phyloP scores from a whole-genome alignment of 2,329 filamentous ascomycete species.

The Verticillium zaregamsianum region DNA sequence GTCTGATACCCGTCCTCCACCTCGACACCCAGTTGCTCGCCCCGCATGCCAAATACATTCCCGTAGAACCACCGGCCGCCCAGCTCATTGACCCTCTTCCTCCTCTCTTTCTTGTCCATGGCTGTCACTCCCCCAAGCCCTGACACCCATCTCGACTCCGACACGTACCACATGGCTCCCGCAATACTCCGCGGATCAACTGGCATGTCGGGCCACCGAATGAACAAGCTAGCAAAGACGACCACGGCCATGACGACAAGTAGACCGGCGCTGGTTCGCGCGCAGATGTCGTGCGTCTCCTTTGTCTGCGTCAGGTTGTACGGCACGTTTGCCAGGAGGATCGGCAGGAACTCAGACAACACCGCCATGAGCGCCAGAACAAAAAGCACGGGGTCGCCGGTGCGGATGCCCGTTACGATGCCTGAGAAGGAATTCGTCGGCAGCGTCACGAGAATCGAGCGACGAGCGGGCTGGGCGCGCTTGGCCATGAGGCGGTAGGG shows the following conservation, averaged over 20 bases:
- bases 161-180: slow-evolving; percentile 39
- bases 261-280: slow-evolving; percentile 31
- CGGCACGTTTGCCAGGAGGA: slow-evolving; percentile 44
- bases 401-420: slow-evolving; percentile 29
- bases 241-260: slow-evolving; percentile 38
- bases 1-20: background rate
- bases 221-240: slow-evolving; percentile 33
- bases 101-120: slow-evolving; percentile 4
- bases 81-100: slow-evolving; percentile 6
- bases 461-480: slow-evolving; percentile 26
- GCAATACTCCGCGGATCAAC: slow-evolving; percentile 43
- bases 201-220: slow-evolving; percentile 39
- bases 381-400: slow-evolving; percentile 34
- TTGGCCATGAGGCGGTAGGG: slow-evolving; percentile 37
- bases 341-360: slow-evolving; percentile 45
- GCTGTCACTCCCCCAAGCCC: slow-evolving; percentile 11
- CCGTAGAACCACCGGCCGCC: slow-evolving; percentile 13
- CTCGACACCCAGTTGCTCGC: background rate
- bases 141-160: slow-evolving; percentile 9
- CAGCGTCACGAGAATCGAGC: slow-evolving; percentile 35
- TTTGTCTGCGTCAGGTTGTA: slow-evolving; percentile 37
- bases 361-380: slow-evolving; percentile 36
- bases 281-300: slow-evolving; percentile 34
- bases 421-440: slow-evolving; percentile 42
- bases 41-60: background rate